phyloP scores from a whole-genome alignment of 352 stramenopile genomes.

The Phytophthora cajani region DNA sequence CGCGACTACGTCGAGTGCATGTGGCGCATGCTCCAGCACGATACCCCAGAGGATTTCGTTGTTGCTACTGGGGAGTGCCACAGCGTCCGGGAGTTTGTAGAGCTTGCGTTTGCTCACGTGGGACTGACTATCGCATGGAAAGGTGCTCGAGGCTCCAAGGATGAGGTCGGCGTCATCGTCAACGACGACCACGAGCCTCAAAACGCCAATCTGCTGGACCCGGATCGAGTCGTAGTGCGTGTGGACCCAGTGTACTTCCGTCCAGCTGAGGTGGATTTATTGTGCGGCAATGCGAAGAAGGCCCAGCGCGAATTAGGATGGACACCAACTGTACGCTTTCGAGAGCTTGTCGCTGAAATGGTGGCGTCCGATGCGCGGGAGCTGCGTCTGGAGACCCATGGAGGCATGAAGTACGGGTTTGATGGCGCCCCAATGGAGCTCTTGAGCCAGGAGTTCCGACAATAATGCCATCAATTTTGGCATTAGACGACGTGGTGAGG shows the following conservation, averaged over 20 bases:
- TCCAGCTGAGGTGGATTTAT: constrained; percentile 97
- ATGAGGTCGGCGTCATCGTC: constrained; percentile 95
- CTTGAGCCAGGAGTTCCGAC: constrained; percentile 20
- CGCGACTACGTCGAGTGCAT: constrained; percentile 99
- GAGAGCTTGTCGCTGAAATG: constrained; percentile 97
- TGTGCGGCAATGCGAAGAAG: constrained; percentile 96
- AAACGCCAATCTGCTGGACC: constrained; percentile 44
- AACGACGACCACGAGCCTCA: constrained; percentile 21
- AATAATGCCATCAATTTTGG: neutral
- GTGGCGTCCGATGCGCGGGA: constrained; percentile 83
- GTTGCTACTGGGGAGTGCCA: constrained; percentile 96
- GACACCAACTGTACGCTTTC: constrained; percentile 92
- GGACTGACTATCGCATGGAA: constrained; percentile 94
- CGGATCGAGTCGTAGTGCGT: constrained; percentile 91
- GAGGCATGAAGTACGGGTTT: constrained; percentile 11
- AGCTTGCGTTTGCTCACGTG: constrained; percentile 94
- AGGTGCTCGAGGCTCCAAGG: constrained; percentile 84
- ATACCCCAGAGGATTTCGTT: constrained; percentile 78
- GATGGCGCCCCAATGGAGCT: constrained; percentile 10
- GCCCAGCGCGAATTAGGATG: constrained; percentile 92
- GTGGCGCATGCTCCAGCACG: constrained; percentile 98
- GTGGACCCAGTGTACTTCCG: constrained; percentile 98
- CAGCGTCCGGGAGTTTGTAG: constrained; percentile 98
- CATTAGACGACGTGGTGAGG: neutral
- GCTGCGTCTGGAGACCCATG: constrained; percentile 24